phyloP scores from a whole-genome alignment of 1,139 yeast genomes.

The Kodamaea suecica region DNA sequence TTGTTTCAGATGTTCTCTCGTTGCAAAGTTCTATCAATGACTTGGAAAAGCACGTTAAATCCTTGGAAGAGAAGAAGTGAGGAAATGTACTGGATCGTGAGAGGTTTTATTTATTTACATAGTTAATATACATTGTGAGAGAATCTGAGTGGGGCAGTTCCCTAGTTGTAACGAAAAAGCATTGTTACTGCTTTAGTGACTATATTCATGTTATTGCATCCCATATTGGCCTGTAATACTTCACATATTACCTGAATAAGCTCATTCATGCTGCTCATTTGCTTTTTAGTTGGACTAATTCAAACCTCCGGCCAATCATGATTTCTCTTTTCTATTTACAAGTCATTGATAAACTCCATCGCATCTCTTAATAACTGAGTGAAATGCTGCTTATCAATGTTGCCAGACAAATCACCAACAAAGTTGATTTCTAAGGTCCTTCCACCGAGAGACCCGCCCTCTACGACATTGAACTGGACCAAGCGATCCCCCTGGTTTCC shows the following conservation, averaged over 20 bases:
- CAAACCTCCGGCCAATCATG: too few relatives aligned
- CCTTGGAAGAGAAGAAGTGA: constrained; percentile 45
- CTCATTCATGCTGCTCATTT: too few relatives aligned
- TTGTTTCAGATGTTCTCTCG: constrained; percentile 70
- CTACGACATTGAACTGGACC: constrained; percentile 47
- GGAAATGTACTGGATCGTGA: too few relatives aligned
- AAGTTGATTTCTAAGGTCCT: constrained; percentile 46
- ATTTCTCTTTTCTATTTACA: constrained; percentile 13
- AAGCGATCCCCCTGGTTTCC: constrained; percentile 22
- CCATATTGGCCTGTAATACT: too few relatives aligned
- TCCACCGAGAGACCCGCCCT: constrained; percentile 59
- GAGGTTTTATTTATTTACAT: constrained; percentile 3
- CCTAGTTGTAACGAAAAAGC: constrained; percentile 2
- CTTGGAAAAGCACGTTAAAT: constrained; percentile 63
- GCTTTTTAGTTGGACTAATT: too few relatives aligned
- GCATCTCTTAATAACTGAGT: constrained; percentile 29
- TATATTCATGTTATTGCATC: too few relatives aligned
- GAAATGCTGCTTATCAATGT: constrained; percentile 23
- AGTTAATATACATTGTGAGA: constrained; percentile 5
- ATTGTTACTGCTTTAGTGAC: too few relatives aligned
- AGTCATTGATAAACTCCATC: constrained; percentile 20
- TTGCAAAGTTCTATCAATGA: constrained; percentile 65
- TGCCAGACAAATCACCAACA: constrained; percentile 33
- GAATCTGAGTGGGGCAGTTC: constrained; percentile 1
- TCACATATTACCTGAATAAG: too few relatives aligned